Evolutionary conservation across 2,329 filamentous ascomycete genomes (phyloP), one percentile per base, ranked within the genome.

Genomic region (Botrytis elliptica): DNA sequence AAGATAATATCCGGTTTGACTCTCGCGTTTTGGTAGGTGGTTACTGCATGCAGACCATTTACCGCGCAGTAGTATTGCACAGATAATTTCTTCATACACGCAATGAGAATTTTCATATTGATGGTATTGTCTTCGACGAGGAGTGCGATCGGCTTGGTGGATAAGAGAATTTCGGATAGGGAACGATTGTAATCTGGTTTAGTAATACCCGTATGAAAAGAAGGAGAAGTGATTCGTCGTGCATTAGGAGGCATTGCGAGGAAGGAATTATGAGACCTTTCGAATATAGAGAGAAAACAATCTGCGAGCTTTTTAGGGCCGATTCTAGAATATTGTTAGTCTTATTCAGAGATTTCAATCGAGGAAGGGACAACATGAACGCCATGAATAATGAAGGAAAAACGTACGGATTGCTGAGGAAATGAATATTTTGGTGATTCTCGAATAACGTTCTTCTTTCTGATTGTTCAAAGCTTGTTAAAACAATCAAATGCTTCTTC

Each of bases 111-210:
- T 70, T 82, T 80, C 65, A 83, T 73, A 64, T 83, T 83, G 73
- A 83, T 80, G 4, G 77, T 77, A 68, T 83, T 83, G 70, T 83
- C 82, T 72, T 84, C 81, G 3, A 83, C 81, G 4, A 81, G 57
- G 20, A 76, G 72, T n/a, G 73, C 38, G 14, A 68, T 44, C 1
- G 63, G 38, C 44, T 72, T 46, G 1, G 44, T 40, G 16, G 38
- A 4, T 36, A 20, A 7, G 55, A 36, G 8, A 46, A 55, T 9
- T n/a, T 57, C 65, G 12, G 46, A 16, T 14, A 4, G 9, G 16
- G 25, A 36, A 36, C 9, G 18, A 2, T 16, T 16, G 57, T 42
- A 16, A 10, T n/a, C 38, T 16, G 36, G 36, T 20, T 49, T n/a
- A 1, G 46, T 8, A 25, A 8, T 33, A 2, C 3, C 14, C 14